Evolutionary conservation across 2,329 filamentous ascomycete species (phyloP).

Genomic region (Davidsoniella neocaledoniae): DNA sequence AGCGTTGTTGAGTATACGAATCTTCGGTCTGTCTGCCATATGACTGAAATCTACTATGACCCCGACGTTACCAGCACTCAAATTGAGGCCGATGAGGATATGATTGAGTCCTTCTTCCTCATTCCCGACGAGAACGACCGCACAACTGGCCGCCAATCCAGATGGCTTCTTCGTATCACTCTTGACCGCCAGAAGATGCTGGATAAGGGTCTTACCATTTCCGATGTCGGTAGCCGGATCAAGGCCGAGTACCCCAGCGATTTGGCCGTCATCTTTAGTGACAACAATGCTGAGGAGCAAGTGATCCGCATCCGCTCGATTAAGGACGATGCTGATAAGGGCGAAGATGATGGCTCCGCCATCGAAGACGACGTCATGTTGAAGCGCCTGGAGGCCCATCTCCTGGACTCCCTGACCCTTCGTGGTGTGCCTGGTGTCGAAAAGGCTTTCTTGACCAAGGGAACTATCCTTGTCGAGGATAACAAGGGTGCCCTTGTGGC

Average conservation of each 20-base stretch:
- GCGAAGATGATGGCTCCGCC: conserved; percentile 52
- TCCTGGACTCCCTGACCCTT: conserved; percentile 78
- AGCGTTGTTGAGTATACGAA: conserved; percentile 90
- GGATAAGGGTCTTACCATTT: conserved; percentile 81
- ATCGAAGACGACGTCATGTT: conserved; percentile 84
- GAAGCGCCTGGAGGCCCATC: conserved; percentile 78
- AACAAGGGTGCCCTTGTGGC: conserved; percentile 58
- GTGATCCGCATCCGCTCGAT: conserved; percentile 85
- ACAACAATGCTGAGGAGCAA: conserved; percentile 92
- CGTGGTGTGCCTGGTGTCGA: conserved; percentile 82
- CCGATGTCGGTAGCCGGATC: conserved; percentile 78
- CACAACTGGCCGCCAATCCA: conserved; percentile 59
- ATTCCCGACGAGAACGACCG: conserved; percentile 70
- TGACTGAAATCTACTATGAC: conserved; percentile 95
- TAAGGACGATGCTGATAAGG: conserved; percentile 50
- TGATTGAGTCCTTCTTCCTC: conserved; percentile 31
- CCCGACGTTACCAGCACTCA: conserved; percentile 73
- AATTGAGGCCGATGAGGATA: conserved; percentile 69
- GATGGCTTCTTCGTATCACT: conserved; percentile 87
- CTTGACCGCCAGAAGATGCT: conserved; percentile 88
- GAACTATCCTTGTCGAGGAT: conserved; percentile 48
- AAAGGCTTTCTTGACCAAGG: conserved; percentile 81
- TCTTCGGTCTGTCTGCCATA: conserved; percentile 73
- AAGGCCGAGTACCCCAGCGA: conserved; percentile 76
- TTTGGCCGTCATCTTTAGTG: conserved; percentile 86